Evolutionary conservation across 768 basidiomycete genomes (phyloP).

Genomic region (Russula dissimulans): DNA sequence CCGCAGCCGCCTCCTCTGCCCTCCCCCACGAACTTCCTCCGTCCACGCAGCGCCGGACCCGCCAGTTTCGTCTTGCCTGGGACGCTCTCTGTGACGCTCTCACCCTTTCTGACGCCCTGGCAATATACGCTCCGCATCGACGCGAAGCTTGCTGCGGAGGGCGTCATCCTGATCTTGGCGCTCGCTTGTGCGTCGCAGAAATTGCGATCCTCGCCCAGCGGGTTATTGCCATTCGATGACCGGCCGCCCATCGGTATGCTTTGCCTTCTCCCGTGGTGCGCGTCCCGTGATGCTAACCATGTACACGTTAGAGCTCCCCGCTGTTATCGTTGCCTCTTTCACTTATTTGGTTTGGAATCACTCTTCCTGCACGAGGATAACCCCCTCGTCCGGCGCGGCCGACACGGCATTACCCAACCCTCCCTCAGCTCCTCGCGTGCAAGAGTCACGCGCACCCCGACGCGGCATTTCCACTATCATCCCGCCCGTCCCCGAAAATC

Average conservation of each 20-base stretch:
- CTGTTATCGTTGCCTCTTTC: constrained; percentile 13
- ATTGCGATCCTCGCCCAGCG: constrained; percentile 27
- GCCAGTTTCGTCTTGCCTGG: constrained; percentile 39
- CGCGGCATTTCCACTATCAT: constrained; percentile 30
- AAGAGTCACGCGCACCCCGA: constrained; percentile 37
- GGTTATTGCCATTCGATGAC: constrained; percentile 3
- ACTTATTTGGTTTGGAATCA: constrained; percentile 18
- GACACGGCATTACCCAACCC: constrained; percentile 1
- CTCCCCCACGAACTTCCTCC: constrained; percentile 38
- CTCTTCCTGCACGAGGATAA: constrained; percentile 2
- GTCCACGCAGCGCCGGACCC: constrained; percentile 27
- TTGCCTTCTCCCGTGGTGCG: neutral
- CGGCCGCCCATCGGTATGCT: constrained; percentile 15
- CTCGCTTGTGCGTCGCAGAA: constrained; percentile 46
- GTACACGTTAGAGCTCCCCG: constrained; percentile 10
- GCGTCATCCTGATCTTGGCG: constrained; percentile 53
- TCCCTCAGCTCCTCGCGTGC: constrained; percentile 23
- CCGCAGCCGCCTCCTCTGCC: constrained; percentile 27
- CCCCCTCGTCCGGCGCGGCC: neutral
- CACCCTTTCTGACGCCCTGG: constrained; percentile 34
- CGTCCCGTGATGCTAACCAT: neutral
- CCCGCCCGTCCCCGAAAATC: constrained; percentile 37
- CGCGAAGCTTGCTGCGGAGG: constrained; percentile 53
- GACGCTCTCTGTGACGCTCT: constrained; percentile 36
- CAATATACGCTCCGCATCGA: constrained; percentile 49